Evolutionary conservation across 495 filamentous ascomycete species (phyloP), one percentile per base, ranked within the genome.

Genomic region (Pyrenula aspistea): DNA sequence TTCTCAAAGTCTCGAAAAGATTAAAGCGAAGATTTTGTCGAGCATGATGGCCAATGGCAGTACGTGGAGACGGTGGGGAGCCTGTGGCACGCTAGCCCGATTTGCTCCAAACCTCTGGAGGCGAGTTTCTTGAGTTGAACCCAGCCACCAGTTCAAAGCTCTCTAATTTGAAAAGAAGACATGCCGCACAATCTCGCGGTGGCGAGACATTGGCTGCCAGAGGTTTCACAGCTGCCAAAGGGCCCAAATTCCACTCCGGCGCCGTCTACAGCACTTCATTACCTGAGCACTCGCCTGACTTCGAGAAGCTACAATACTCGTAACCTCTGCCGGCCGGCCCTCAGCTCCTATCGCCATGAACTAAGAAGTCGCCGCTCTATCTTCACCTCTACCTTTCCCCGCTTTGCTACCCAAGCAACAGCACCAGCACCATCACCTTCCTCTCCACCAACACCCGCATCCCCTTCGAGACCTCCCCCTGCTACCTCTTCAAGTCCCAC

Each of bases 401-500:
- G 49, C 42, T 24, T 48, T 11, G 57, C 24, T 8, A 42, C 58
- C 48, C 56, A 53, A 57, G 22, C 24, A 51, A 31, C 55, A 51
- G 56, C 48, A 42, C 52, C 54, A 56, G 53, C 57, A 55, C 48
- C 59, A 57, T 56, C 56, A 64, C 50, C 62, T 8, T 54, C 22
- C 57, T 57, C 53, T 56, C 11, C 59, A 51, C 2, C 36, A 56
- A n/a, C 51, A 51, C 63, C 8, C 57, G 64, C 54, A 12, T 65
- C 53, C 51, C 57, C 57, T 10, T 59, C 63, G 47, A 59, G 62
- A 25, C 60, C 61, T 56, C 58, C 63, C 59, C 62, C 25, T 2
- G 48, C 56, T 11, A 55, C 57, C 53, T 55, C 62, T 50, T 25
- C 55, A 19, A 60, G 57, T 24, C 24, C 56, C 36, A 61, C 60